Conservation (phyloP, 768 basidiomycete species). For the Russula ochroleuca region DNA sequence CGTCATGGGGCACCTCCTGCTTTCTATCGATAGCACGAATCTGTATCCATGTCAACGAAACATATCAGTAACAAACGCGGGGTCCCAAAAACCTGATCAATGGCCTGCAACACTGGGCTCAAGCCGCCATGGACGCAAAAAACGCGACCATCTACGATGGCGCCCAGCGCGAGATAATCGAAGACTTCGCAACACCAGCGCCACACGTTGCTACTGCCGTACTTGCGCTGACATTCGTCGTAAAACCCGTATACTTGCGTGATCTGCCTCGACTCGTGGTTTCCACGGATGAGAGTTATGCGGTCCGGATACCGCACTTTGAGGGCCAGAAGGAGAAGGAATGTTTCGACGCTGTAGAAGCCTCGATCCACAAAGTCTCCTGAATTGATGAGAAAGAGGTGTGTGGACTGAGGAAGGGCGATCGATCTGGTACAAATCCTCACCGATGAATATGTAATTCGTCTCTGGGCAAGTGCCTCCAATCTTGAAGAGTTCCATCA, state of each 20-base stretch:
- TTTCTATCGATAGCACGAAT: constrained; percentile 93
- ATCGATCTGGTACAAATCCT: constrained; percentile 31
- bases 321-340: constrained; percentile 87
- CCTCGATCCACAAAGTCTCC: constrained; percentile 98
- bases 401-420: constrained; percentile 21
- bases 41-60: constrained; percentile 36
- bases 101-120: constrained; percentile 78
- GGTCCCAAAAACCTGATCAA: constrained; percentile 71
- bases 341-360: constrained; percentile 95
- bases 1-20: constrained; percentile 97
- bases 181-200: constrained; percentile 98
- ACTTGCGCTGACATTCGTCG: constrained; percentile 96
- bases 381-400: constrained; percentile 36
- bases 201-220: constrained; percentile 93
- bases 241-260: constrained; percentile 95
- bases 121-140: constrained; percentile 97
- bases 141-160: constrained; percentile 94
- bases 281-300: constrained; percentile 94
- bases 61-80: constrained; percentile 16
- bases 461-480: constrained; percentile 91
- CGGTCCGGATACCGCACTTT: constrained; percentile 98
- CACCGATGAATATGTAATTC: constrained; percentile 96
- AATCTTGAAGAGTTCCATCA: constrained; percentile 92
- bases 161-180: constrained; percentile 91
- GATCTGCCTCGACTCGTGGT: constrained; percentile 97